Percentiles rank a stretch among this genome's conserved stretches.
phyloP scores from a whole-genome alignment of 305 asterid genomes.

The Galium porrigens region DNA sequence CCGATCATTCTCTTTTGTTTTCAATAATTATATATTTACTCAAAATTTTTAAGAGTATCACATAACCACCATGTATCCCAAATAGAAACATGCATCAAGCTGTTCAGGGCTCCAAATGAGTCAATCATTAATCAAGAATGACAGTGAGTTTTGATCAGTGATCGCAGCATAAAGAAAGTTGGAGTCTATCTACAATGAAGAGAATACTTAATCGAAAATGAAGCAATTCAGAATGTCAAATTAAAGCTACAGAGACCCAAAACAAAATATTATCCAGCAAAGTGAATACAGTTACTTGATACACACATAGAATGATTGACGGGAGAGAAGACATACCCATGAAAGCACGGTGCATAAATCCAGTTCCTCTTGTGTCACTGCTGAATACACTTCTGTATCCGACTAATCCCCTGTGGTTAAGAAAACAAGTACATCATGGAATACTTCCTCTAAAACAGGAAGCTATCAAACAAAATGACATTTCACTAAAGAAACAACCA shows the following conservation, averaged over 20 bases:
- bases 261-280: neutral
- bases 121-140: neutral
- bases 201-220: neutral
- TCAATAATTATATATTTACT: neutral
- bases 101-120: conserved; percentile 1
- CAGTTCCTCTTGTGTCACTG: conserved; percentile 90
- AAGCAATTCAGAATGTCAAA: neutral
- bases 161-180: neutral
- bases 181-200: neutral
- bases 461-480: neutral
- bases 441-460: neutral
- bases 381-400: conserved; percentile 97
- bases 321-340: conserved; percentile 40
- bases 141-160: neutral
- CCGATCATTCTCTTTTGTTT: neutral
- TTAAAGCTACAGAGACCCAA: neutral
- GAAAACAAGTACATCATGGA: conserved; percentile 6
- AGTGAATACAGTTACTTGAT: conserved; percentile 2
- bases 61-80: neutral
- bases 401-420: conserved; percentile 69
- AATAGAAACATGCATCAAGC: neutral
- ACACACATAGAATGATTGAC: conserved; percentile 8
- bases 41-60: neutral
- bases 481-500: neutral
- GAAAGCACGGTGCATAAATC: conserved; percentile 99